Base-by-base conservation (phyloP, 805 yeast species). In the Kodamaea sagamina region DNA sequence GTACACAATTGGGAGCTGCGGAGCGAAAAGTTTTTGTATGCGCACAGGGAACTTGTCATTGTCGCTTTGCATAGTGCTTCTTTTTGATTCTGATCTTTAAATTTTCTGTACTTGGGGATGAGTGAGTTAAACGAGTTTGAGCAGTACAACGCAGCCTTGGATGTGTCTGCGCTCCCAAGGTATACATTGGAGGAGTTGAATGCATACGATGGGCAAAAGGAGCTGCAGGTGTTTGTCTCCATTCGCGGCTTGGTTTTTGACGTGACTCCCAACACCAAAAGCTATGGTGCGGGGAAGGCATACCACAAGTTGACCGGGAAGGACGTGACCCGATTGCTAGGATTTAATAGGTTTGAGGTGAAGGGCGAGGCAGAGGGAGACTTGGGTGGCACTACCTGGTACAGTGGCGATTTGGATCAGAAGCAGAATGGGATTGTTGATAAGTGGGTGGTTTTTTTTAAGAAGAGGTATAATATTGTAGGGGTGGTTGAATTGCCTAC, bases 161-260 rank as follows among this genome's bases (percentile, higher is more conserved):
- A 65, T 41, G 49, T 63, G 13, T 46, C 49, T 10, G 47, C 51
- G 12, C 61, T 71, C 18, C 71, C 71, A 4, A 50, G 59, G 8
- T 65, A 50, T 46, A 66, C 73, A 2, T 51, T 72, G 9, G 36
- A 58, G 4, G 67, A 68, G 49, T 57, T 71, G 39, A 44, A 61
- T 4, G 44, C 42, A 32, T 67, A 58, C 50, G 58, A 71, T 43
- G 74, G 74, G n/a, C 43, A 36, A 4, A 52, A 52, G 18, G 47
- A 47, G 24, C 57, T 55, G 11, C 44, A 74, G 46, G 74, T 86
- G 50, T 88, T 81, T 61, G 84, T 88, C 13, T 93, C 81, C 6
- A 82, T 88, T 53, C 81, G 82, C 47, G 93, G 95, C 15, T 72
- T 72, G 2, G 79, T 89, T 8, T 89, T 86, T 59, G 96, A 88